Evolutionary conservation across 192 early-diverging fungal species (phyloP).

Genomic region (Backusella tuberculispora): DNA sequence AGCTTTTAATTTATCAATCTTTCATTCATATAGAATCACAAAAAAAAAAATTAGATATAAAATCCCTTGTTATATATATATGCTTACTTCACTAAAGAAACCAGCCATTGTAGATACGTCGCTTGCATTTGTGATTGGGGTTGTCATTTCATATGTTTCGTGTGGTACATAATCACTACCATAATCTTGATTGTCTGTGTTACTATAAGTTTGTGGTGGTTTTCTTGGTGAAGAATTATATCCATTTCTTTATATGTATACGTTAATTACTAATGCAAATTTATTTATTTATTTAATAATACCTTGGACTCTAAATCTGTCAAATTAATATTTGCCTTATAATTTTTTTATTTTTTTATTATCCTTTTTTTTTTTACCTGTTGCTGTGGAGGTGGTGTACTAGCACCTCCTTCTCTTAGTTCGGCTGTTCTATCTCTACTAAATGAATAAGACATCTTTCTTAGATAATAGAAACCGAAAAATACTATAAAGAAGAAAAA

Average conservation of each 20-base stretch:
- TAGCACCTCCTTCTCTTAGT: conserved; percentile 11
- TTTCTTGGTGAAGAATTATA: neutral
- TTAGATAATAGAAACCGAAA: neutral
- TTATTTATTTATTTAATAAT: neutral
- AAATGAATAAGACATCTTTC: conserved; percentile 27
- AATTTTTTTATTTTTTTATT: neutral
- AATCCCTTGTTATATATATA: neutral
- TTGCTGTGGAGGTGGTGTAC: neutral
- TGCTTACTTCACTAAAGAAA: conserved; percentile 30
- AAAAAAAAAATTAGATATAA: neutral
- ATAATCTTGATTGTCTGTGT: neutral
- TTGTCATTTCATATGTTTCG: conserved; percentile 26
- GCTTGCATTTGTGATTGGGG: neutral
- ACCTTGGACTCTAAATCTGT: conserved; percentile 10
- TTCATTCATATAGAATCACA: neutral
- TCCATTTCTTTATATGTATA: neutral
- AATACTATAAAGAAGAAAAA: neutral
- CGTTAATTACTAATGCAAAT: neutral
- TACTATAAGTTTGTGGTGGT: neutral
- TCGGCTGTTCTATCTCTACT: conserved; percentile 34
- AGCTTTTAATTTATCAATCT: conserved; percentile 30
- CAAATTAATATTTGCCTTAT: neutral
- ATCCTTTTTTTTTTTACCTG: conserved; percentile 1
- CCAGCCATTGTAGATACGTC: conserved; percentile 17
- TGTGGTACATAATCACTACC: neutral